phyloP scores from a whole-genome alignment of 2,329 filamentous ascomycete species.

The Pyricularia pennisetigena region DNA sequence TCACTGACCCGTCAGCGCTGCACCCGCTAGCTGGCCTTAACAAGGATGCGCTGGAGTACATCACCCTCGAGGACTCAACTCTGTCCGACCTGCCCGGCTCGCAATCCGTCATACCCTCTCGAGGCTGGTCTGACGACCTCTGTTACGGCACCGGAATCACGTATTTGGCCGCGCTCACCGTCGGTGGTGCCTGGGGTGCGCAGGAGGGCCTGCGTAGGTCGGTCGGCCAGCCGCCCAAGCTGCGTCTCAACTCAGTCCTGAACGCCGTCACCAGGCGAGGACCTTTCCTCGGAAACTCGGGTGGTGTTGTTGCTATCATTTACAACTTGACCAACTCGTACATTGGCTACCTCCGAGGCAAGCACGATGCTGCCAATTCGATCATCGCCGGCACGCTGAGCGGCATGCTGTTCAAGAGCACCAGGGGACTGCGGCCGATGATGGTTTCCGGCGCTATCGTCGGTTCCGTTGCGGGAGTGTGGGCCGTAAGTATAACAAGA shows the following conservation, averaged over 20 bases:
- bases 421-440: conserved; percentile 82
- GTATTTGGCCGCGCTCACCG: conserved; percentile 75
- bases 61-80: conserved; percentile 84
- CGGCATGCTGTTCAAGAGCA: conserved; percentile 95
- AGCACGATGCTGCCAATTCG: conserved; percentile 86
- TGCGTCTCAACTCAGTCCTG: conserved; percentile 86
- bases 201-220: conserved; percentile 79
- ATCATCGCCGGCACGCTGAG: conserved; percentile 76
- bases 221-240: conserved; percentile 70
- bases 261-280: conserved; percentile 90
- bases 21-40: conserved; percentile 92
- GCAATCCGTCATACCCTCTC: conserved; percentile 81
- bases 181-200: conserved; percentile 88
- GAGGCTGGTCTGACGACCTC: conserved; percentile 95
- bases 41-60: conserved; percentile 87
- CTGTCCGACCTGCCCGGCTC: conserved; percentile 79
- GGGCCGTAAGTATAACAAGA: conserved; percentile 62
- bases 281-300: conserved; percentile 92
- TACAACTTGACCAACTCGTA: conserved; percentile 91
- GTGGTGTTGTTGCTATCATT: conserved; percentile 87
- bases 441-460: conserved; percentile 89
- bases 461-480: conserved; percentile 71
- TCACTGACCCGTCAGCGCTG: conserved; percentile 78
- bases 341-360: conserved; percentile 68
- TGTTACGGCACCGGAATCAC: conserved; percentile 96